Base-by-base conservation (phyloP, 2,329 filamentous ascomycete genomes). In the Cadophora sp. region DNA sequence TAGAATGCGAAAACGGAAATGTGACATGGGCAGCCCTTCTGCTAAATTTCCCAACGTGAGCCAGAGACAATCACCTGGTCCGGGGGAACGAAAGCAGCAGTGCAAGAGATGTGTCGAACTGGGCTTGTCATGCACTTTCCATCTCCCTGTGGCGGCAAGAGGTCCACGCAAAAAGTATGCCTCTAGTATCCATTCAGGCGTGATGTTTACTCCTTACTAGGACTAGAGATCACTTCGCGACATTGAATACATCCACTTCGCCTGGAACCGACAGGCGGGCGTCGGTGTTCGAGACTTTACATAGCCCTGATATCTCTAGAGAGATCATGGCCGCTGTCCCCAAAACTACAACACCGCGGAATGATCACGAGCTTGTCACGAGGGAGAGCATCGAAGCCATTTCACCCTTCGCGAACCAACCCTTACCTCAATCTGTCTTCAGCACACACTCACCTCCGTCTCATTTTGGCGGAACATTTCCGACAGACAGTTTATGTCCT, bases 101-200 rank as follows among this genome's bases (percentile, higher is more conserved):
- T 61, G 58, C 22, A 61, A 29, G 27, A 61, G 58, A 61, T 61
- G 58, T 46, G 19, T 12, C 8, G 58, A 61, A 24, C 16, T 61
- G 24, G 24, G 43, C 58, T 43, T 61, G 34, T 37, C 58, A 43
- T 61, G 58, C 58, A 61, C 58, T 4, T 61, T 61, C 22, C 58
- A 48, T 27, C 58, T 61, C 37, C 58, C 58, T 26, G 37, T 61
- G 37, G 58, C 58, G 1, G 19, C 58, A 26, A 19, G 58, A 46
- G 58, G 58, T 48, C 58, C 58, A 19, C 37, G 58, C 12, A 61
- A 61, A 16, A 61, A 48, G 58, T 61, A 46, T 26, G 22, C 7
- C 24, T 48, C 3, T 4, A 27, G 14, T 11, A 22, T 29, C 34
- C 43, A 19, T 46, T 24, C 24, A 22, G 11, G 16, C 27, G 6